Base-by-base conservation (phyloP, 257 asterid genomes). In the Henckelia pumila region DNA sequence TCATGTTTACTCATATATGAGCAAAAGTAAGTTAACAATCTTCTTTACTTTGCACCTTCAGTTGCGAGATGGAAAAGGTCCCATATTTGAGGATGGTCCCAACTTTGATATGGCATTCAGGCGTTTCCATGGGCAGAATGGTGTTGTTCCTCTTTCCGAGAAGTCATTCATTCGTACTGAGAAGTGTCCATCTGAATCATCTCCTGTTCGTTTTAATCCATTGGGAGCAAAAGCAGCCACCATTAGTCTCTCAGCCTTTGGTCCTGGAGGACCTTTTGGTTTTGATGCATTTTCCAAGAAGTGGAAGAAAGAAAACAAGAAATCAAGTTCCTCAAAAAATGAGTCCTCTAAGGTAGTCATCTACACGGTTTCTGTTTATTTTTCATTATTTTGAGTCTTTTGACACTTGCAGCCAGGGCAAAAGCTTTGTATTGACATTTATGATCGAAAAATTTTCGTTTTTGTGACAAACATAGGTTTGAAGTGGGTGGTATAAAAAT, bases 31-130 rank as follows among this genome's bases (percentile, higher is more conserved):
- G 57, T 76, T 77, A 23, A 55, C 49, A 47, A 21, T 28, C 33
- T 66, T 62, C 11, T 62, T 63, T 77, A n/a, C 47, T 69, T 58
- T 61, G 44, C 49, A 66, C 37, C 69, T 67, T 75, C 82, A 89
- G 98, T 80, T 21, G 13, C 73, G 63, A 47, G 93, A 83, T 59
- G 85, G 76, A 58, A 89, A 83, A 76, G 96, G 98, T 63, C 98
- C 98, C 32, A 89, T 92, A 69, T 92, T 89, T 71, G 97, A 89
- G 88, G 98, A 92, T 82, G 98, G 93, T 62, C 89, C 93, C 74
- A 89, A 92, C 80, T 92, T 92, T 76, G 95, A 87, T 64, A 79
- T 73, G 85, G 93, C 98, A 28, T 92, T 92, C 76, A 85, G 89
- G 75, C 86, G 89, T 75, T 92, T 92, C 83, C 98, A 92, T 66